Evolutionary conservation across 495 filamentous ascomycete genomes (phyloP).

Genomic region (Lophiotrema nucula): DNA sequence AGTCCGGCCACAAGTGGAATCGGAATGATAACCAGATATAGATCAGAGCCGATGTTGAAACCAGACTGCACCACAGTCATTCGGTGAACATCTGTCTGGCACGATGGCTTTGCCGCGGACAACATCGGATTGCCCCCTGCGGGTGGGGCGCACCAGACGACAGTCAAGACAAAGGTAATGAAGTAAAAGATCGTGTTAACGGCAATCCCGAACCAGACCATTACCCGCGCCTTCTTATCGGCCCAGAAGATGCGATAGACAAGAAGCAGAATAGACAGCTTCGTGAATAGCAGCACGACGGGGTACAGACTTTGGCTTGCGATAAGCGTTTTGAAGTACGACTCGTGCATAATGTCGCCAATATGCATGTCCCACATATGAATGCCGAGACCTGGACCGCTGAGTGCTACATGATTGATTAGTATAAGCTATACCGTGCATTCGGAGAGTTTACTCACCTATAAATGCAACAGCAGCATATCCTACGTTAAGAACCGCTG

Average conservation of each 20-base stretch:
- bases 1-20: neutral
- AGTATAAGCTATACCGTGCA: neutral
- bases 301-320: constrained; percentile 1
- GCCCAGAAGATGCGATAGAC: constrained; percentile 2
- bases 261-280: constrained; percentile 8
- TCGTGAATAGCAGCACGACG: constrained; percentile 6
- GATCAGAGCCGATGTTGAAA: constrained; percentile 12
- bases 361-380: constrained; percentile 1
- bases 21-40: constrained; percentile 10
- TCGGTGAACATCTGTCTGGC: neutral
- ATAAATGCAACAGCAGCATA: neutral
- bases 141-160: constrained; percentile 7
- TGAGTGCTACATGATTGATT: neutral
- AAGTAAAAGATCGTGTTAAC: constrained; percentile 4
- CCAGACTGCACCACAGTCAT: neutral
- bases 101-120: neutral
- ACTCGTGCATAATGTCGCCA: neutral
- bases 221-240: neutral
- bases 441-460: neutral
- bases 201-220: neutral
- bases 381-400: neutral
- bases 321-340: constrained; percentile 2
- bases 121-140: constrained; percentile 8
- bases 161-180: constrained; percentile 3
- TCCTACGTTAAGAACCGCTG: constrained; percentile 4